A percentile compares a stretch with the other conserved stretches of the same genome.
phyloP scores from a whole-genome alignment of 306 rosid species.

The Corylus heterophylla region DNA sequence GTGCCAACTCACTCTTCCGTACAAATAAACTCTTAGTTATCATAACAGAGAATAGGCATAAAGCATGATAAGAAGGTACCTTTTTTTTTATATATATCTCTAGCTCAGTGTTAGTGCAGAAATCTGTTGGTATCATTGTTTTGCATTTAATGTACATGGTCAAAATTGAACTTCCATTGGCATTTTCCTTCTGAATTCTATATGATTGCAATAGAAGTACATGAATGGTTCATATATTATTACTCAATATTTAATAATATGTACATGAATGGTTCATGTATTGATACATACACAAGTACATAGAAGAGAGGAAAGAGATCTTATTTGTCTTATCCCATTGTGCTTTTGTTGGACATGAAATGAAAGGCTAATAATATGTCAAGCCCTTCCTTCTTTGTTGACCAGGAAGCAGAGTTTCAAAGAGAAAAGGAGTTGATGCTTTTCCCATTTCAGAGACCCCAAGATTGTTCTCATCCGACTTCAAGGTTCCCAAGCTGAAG shows the following conservation, averaged over 20 bases:
- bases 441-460: constrained; percentile 38
- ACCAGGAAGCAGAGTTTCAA: constrained; percentile 47
- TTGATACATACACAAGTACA: neutral
- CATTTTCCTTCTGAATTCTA: neutral
- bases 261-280: neutral
- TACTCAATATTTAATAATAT: neutral
- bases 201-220: neutral
- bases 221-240: neutral
- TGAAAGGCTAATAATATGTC: neutral
- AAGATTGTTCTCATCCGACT: constrained; percentile 63
- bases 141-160: neutral
- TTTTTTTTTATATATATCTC: neutral
- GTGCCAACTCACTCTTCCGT: neutral
- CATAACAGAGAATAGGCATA: neutral
- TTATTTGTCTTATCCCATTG: neutral
- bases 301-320: neutral
- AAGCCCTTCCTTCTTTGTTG: constrained; percentile 11
- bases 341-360: neutral
- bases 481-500: constrained; percentile 88
- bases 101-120: too few species aligned
- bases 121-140: neutral
- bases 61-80: neutral
- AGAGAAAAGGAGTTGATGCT: constrained; percentile 56
- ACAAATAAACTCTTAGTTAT: neutral
- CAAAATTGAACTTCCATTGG: neutral